Evolutionary conservation across 2,329 filamentous ascomycete genomes (phyloP).

Genomic region (Neopestalotiopsis rosae): DNA sequence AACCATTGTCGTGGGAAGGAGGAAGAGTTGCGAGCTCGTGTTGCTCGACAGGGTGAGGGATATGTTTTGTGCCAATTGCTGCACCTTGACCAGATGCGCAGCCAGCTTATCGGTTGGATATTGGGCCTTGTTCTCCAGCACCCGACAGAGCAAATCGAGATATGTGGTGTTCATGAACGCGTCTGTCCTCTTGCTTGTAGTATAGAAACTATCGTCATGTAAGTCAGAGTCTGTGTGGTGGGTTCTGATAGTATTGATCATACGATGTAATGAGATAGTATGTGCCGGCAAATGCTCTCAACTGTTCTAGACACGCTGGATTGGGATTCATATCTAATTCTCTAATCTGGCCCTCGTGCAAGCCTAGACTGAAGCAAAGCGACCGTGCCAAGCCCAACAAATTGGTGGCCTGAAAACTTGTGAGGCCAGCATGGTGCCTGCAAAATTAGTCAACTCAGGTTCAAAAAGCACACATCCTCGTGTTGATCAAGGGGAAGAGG

Average conservation of each 20-base stretch:
- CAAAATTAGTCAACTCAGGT: not conserved
- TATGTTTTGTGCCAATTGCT: constrained; percentile 55
- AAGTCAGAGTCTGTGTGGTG: not conserved
- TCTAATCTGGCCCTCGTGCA: constrained; percentile 35
- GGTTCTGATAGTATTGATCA: constrained; percentile 23
- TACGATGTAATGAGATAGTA: constrained; percentile 57
- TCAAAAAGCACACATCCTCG: not conserved
- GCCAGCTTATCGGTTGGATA: constrained; percentile 49
- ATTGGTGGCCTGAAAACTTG: constrained; percentile 55
- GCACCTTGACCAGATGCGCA: constrained; percentile 51
- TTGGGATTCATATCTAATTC: constrained; percentile 28
- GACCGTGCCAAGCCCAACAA: constrained; percentile 53
- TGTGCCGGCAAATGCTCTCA: constrained; percentile 53
- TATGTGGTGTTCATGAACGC: constrained; percentile 52
- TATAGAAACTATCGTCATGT: constrained; percentile 30
- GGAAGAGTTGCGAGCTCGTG: constrained; percentile 31
- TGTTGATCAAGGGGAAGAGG: not conserved
- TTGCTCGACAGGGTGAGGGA: constrained; percentile 41
- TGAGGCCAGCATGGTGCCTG: constrained; percentile 54
- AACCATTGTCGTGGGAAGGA: constrained; percentile 45
- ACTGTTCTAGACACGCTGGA: constrained; percentile 43
- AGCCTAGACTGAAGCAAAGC: constrained; percentile 48
- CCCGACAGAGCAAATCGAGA: constrained; percentile 48
- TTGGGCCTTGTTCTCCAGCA: constrained; percentile 48
- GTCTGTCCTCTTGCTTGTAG: constrained; percentile 49